These are phyloP conservation scores for Cymodocea nodosa DNA, from an alignment of 116 monocot species.

Conservation along the genomic window DNA sequence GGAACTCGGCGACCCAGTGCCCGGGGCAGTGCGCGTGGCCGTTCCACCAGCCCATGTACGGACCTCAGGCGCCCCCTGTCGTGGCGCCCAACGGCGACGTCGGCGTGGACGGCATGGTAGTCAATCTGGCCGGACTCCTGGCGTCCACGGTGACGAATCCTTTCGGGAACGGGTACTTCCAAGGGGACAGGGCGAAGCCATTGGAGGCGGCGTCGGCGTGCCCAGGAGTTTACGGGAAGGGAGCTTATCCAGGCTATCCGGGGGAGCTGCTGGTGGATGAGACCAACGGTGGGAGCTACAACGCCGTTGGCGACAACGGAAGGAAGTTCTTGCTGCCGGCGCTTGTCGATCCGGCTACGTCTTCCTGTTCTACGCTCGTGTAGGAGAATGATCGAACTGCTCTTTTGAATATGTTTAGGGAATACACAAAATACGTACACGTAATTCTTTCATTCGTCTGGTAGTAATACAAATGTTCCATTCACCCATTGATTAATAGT, in stretches of 20 bases:
- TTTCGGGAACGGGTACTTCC: constrained; percentile 17
- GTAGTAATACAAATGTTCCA: no score
- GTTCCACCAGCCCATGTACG: constrained; percentile 24
- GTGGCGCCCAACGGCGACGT: constrained; percentile 16
- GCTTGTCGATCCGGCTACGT: constrained; percentile 54
- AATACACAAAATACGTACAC: no score
- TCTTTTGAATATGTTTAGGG: no score
- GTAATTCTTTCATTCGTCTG: no score
- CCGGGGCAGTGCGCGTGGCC: constrained; percentile 33
- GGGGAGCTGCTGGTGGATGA: constrained; percentile 44
- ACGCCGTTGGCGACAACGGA: constrained; percentile 41
- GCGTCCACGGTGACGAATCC: constrained; percentile 17
- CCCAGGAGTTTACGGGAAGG: constrained; percentile 13
- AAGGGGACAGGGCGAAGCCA: constrained; percentile 15
- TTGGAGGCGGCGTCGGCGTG: constrained; percentile 21
- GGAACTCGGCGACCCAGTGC: constrained; percentile 46
- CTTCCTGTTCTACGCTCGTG: constrained; percentile 30
- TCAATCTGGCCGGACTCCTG: constrained; percentile 14
- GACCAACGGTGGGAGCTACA: constrained; percentile 54
- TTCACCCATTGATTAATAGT: no score
- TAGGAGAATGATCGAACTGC: no score
- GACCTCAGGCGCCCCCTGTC: constrained; percentile 15
- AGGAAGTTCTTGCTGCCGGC: constrained; percentile 69
- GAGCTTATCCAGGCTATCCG: constrained; percentile 20
- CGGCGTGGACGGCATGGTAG: constrained; percentile 16